Evolutionary conservation across 805 yeast genomes (phyloP), one percentile per base, ranked within the genome.

Genomic region (Suhomyces tanzawaensis): DNA sequence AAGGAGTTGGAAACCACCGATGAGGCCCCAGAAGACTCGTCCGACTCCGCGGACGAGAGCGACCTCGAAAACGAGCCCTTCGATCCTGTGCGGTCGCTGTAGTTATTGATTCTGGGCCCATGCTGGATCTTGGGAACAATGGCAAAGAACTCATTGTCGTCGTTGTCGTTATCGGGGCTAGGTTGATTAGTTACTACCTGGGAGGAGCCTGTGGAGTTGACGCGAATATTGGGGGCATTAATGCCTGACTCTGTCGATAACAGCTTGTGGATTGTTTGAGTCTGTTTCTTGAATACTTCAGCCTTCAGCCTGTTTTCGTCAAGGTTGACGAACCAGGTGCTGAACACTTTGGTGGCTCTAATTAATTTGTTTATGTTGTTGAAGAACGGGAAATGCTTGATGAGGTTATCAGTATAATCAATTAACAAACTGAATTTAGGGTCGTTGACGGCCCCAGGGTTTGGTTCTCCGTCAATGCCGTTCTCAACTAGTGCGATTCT

Each of bases 281-380:
- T 16, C 29, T 11, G n/a, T 22, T 23, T 36, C 32, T 40, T 40
- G 18, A 13, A n/a, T 21, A 19, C 34, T 8, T 31, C 26, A 15
- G 29, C 22, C 23, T 32, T 37, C 16, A 16, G 33, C 3, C 46
- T 32, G 31, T 40, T 42, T 5, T 38, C 47, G 22, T 41, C 40
- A 30, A 46, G 36, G 31, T 44, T 43, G 37, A 52, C 42, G 29
- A 54, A 58, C 64, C 64, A 58, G 8, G 47, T 47, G 33, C 53
- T 54, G 32, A 58, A 45, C 4, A 39, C 39, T 23, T 33, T 33
- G 33, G 53, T 45, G 7, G 61, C 49, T 17, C 55, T 37, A n/a
- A 58, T 57, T 23, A 58, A 43, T 40, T 53, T 55, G 41, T 56
- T 57, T 32, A 54, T 53, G 37, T 56, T 55, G 39, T 55, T 55